These are phyloP conservation scores for Cystobasidium ongulense DNA, from an alignment of 768 basidiomycete species.

Conservation along the genomic window DNA sequence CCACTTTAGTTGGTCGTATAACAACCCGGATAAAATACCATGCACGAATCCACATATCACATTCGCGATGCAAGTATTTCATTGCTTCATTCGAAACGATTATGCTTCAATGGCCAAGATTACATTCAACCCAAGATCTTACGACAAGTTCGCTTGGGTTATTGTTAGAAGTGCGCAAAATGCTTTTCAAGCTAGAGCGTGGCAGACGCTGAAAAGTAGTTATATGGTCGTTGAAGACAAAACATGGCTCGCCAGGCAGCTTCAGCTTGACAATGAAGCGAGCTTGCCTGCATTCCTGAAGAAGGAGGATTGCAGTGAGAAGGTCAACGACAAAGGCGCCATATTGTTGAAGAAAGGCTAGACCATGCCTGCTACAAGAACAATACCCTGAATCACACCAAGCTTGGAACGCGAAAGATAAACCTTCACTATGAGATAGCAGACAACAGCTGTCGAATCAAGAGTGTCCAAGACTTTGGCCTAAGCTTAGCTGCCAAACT, in stretches of 20 bases:
- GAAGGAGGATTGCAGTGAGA: neutral
- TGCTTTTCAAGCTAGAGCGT: neutral
- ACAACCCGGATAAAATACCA: neutral
- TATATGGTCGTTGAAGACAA: constrained; percentile 15
- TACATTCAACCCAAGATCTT: neutral
- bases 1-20: neutral
- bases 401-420: no score
- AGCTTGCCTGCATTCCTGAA: neutral
- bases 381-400: no score
- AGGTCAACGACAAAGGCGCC: neutral
- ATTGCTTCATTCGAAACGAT: neutral
- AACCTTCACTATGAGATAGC: no score
- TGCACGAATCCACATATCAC: neutral
- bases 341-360: neutral
- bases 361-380: no score
- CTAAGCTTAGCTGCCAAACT: no score
- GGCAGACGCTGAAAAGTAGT: constrained; percentile 6
- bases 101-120: constrained; percentile 10
- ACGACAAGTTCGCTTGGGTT: constrained; percentile 22
- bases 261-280: neutral
- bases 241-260: neutral
- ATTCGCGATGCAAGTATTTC: constrained; percentile 14
- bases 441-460: no score
- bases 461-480: no score
- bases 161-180: neutral